Percentiles rank a stretch among this genome's conserved stretches.
Evolutionary conservation across 2,329 filamentous ascomycete genomes (phyloP).

Genomic region (Colletotrichum navitas): DNA sequence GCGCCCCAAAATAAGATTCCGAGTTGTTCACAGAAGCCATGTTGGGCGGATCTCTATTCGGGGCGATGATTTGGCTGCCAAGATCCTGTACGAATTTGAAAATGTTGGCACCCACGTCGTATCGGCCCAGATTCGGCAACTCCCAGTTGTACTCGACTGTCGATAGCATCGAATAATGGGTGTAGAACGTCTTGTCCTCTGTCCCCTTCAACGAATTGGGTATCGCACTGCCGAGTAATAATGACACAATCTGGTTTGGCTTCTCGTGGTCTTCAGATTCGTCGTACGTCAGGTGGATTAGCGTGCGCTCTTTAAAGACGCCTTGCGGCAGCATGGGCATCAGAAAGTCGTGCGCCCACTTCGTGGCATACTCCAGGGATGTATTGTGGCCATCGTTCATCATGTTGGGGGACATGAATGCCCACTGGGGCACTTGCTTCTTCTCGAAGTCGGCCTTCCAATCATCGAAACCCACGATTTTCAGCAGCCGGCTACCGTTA

Average conservation of each 20-base stretch:
- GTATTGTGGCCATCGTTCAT: slow-evolving; percentile 74
- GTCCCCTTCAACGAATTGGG: slow-evolving; percentile 61
- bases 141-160: slow-evolving; percentile 59
- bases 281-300: slow-evolving; percentile 70
- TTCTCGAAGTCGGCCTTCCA: slow-evolving; percentile 70
- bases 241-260: slow-evolving; percentile 66
- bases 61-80: slow-evolving; percentile 50
- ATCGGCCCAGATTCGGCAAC: slow-evolving; percentile 57
- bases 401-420: slow-evolving; percentile 74
- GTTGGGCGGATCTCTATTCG: slow-evolving; percentile 54
- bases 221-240: slow-evolving; percentile 68
- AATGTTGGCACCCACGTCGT: slow-evolving; percentile 55
- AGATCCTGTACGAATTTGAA: slow-evolving; percentile 56
- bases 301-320: slow-evolving; percentile 65
- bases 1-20: slow-evolving; percentile 57
- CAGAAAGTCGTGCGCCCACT: slow-evolving; percentile 66
- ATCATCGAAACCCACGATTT: slow-evolving; percentile 72
- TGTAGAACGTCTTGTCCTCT: slow-evolving; percentile 63
- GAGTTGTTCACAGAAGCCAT: slow-evolving; percentile 53
- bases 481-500: slow-evolving; percentile 62
- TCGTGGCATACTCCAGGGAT: slow-evolving; percentile 62
- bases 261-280: slow-evolving; percentile 65
- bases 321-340: slow-evolving; percentile 64
- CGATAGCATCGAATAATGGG: slow-evolving; percentile 58
- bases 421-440: slow-evolving; percentile 73